Conservation (phyloP, 345 rosid genomes). For the Euphorbia peplus region DNA sequence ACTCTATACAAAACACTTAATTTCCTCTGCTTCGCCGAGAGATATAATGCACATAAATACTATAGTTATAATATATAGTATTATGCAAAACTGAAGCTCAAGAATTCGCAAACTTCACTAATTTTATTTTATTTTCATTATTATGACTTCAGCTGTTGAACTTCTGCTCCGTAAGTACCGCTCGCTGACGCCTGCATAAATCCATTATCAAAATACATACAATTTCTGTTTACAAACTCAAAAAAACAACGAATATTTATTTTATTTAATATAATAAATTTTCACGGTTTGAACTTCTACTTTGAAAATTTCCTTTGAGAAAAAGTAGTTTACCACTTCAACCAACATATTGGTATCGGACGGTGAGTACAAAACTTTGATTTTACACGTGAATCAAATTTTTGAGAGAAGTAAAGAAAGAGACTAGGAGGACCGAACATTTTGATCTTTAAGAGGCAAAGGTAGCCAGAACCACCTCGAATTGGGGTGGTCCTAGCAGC, state of each 20-base stretch:
- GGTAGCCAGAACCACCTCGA: too few species aligned
- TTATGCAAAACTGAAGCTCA: constrained; percentile 23
- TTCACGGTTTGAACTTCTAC: neutral
- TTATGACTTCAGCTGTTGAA: constrained; percentile 49
- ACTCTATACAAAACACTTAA: constrained; percentile 44
- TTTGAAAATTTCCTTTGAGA: too few species aligned
- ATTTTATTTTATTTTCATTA: neutral
- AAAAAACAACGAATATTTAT: neutral
- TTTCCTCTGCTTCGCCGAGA: constrained; percentile 22
- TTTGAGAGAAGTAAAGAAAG: too few species aligned
- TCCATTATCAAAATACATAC: too few species aligned
- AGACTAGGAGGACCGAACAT: too few species aligned
- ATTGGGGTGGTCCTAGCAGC: too few species aligned
- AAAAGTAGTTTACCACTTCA: too few species aligned
- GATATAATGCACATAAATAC: constrained; percentile 5
- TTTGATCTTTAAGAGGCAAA: too few species aligned
- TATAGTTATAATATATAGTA: neutral
- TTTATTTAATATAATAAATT: neutral
- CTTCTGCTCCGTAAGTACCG: constrained; percentile 59
- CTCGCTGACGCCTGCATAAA: constrained; percentile 76
- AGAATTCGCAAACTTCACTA: constrained; percentile 3
- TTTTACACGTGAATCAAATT: too few species aligned
- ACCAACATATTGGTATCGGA: too few species aligned
- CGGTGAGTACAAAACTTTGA: too few species aligned
- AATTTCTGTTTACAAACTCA: neutral